Conservation (phyloP, 768 basidiomycete genomes). For the Boletus insuetus region DNA sequence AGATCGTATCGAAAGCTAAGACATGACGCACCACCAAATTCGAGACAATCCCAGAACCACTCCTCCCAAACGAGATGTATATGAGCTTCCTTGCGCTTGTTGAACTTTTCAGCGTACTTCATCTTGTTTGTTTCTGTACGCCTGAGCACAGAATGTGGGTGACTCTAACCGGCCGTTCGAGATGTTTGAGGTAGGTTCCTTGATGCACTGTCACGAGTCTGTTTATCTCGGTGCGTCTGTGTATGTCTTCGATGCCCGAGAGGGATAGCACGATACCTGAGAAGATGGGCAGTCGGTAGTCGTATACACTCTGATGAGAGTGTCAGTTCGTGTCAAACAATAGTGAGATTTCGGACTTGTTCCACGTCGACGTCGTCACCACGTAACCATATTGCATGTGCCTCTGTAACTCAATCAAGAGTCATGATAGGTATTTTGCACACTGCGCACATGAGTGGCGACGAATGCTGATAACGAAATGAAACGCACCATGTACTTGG, state of each 20-base stretch:
- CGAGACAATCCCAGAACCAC: constrained; percentile 93
- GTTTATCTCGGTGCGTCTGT: constrained; percentile 61
- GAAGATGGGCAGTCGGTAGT: constrained; percentile 73
- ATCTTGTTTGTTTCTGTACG: constrained; percentile 69
- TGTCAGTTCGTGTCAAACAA: neutral
- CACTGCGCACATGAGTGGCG: constrained; percentile 47
- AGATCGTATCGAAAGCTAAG: neutral
- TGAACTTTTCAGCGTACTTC: constrained; percentile 74
- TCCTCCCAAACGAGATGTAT: constrained; percentile 90
- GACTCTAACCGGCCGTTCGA: constrained; percentile 75
- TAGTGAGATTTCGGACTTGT: constrained; percentile 41
- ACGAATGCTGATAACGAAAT: neutral
- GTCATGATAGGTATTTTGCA: constrained; percentile 75
- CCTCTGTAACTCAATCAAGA: constrained; percentile 74
- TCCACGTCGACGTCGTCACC: constrained; percentile 76
- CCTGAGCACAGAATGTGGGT: constrained; percentile 84
- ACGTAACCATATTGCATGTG: constrained; percentile 69
- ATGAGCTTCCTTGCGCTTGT: constrained; percentile 61
- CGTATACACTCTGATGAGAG: constrained; percentile 47
- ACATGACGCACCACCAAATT: constrained; percentile 55
- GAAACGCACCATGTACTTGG: constrained; percentile 71
- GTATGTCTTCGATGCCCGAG: constrained; percentile 70
- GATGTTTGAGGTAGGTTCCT: constrained; percentile 69
- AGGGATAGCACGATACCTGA: constrained; percentile 64
- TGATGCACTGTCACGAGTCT: constrained; percentile 55